Conservation (phyloP, 2,329 filamentous ascomycete species). For the Knufia petricola region DNA sequence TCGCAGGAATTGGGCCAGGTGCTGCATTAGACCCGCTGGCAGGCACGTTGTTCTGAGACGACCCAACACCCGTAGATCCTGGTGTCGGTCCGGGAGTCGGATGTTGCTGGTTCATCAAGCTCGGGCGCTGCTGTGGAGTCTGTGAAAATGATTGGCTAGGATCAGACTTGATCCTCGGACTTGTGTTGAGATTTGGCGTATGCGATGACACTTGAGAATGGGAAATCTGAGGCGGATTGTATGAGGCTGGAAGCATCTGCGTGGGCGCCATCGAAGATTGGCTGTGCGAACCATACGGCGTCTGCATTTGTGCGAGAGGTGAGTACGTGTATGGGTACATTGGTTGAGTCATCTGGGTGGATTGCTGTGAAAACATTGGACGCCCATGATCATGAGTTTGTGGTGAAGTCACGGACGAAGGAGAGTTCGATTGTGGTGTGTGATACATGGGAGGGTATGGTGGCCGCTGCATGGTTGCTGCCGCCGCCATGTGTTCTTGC, state of each 20-base stretch:
- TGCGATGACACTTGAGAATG: constrained; percentile 32
- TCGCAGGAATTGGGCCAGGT: constrained; percentile 91
- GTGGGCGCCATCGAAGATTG: constrained; percentile 48
- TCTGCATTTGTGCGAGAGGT: constrained; percentile 43
- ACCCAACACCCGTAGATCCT: constrained; percentile 52
- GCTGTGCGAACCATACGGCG: constrained; percentile 49
- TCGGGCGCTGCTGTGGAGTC: constrained; percentile 34
- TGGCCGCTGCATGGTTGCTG: constrained; percentile 54
- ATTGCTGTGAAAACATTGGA: constrained; percentile 71
- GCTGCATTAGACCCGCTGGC: constrained; percentile 61
- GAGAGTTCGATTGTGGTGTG: constrained; percentile 89
- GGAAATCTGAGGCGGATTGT: constrained; percentile 33
- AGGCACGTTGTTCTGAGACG: constrained; percentile 44
- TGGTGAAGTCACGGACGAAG: constrained; percentile 82
- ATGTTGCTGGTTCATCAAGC: constrained; percentile 35
- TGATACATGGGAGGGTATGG: constrained; percentile 87
- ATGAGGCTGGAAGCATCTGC: constrained; percentile 46
- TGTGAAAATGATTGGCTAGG: constrained; percentile 21
- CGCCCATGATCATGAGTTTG: constrained; percentile 77
- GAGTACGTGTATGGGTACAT: constrained; percentile 68
- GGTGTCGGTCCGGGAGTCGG: constrained; percentile 27
- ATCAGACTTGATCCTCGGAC: constrained; percentile 34
- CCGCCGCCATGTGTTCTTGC: constrained; percentile 57
- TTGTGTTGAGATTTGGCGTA: constrained; percentile 52
- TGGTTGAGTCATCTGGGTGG: constrained; percentile 67